Evolutionary conservation across 352 stramenopile genomes (phyloP).

Genomic region (Phytophthora europaea): DNA sequence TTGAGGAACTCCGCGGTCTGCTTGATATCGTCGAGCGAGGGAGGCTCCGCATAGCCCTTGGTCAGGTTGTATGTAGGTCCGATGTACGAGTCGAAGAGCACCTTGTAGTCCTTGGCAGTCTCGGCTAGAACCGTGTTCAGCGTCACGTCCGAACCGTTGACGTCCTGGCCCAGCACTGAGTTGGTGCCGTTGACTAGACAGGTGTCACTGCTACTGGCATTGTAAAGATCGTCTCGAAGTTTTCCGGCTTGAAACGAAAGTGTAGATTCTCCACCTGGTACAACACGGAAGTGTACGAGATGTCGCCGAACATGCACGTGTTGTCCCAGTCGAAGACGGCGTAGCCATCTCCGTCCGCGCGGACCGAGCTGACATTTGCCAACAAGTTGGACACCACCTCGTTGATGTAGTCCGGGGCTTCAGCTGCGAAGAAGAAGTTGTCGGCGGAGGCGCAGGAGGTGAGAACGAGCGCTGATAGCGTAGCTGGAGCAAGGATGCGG

Average conservation of each 20-base stretch:
- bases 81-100: slow-evolving; percentile 69
- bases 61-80: slow-evolving; percentile 55
- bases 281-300: slow-evolving; percentile 70
- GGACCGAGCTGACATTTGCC: too few relatives aligned
- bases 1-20: slow-evolving; percentile 57
- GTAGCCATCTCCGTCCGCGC: slow-evolving; percentile 24
- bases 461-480: too few relatives aligned
- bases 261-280: slow-evolving; percentile 70
- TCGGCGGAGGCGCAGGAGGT: too few relatives aligned
- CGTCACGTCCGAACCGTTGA: slow-evolving; percentile 53
- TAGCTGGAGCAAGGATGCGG: too few relatives aligned
- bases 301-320: slow-evolving; percentile 76
- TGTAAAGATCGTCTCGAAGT: slow-evolving; percentile 64
- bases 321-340: slow-evolving; percentile 75
- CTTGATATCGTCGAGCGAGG: slow-evolving; percentile 46
- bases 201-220: slow-evolving; percentile 50
- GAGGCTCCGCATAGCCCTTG: not conserved
- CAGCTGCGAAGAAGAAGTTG: too few relatives aligned
- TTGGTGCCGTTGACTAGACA: slow-evolving; percentile 56
- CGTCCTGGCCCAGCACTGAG: slow-evolving; percentile 55
- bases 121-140: slow-evolving; percentile 40
- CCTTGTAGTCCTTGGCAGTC: slow-evolving; percentile 56
- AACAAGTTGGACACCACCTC: too few relatives aligned
- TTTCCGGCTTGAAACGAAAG: slow-evolving; percentile 54
- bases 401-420: too few relatives aligned